Base-by-base conservation (phyloP, 2,329 filamentous ascomycete genomes). In the Fusarium sp. region DNA sequence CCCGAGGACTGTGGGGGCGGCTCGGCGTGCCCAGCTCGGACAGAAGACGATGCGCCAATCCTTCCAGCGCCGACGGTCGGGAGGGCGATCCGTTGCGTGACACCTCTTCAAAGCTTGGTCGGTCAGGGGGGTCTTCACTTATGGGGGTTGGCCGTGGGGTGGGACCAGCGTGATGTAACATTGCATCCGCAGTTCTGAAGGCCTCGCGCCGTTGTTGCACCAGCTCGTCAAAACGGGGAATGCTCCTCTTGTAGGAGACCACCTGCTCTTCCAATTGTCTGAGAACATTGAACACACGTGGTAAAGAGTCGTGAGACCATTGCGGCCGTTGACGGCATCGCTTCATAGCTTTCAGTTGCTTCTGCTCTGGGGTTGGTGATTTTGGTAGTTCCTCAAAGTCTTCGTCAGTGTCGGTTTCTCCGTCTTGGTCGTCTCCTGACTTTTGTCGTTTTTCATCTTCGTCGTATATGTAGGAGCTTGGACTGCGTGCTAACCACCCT, bases 401-500 rank as follows among this genome's bases (percentile, higher is more conserved):
- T 13, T 67, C 65, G 8, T 63, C 66, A n/a, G 41, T 43, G 10
- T 68, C 68, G 2, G 41, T 65, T n/a, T 68, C 68, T 13, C 52
- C 35, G 4, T 21, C 48, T 17, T 59, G 61, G 4, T 61, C 51
- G 9, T 58, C 62, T 15, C 39, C 17, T 4, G 49, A 14, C 11
- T 45, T 51, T 6, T 17, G 48, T 32, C 48, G 48, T 8, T 32
- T 7, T 9, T 48, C 61, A 67, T 80, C 51, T 74, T 82, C 60
- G 72, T 77, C 61, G 43, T 82, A 81, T 9, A 80, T 79, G 55
- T 85, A 90, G 6, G 79, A 77, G 69, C 88, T 80, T 4, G 91
- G 90, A 49, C 89, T 86, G 14, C 92, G 88, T 6, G 94, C 80
- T 27, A 98, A 79, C 94, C 95, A 99, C n/a, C 91, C 90, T 70